Percentiles rank a stretch among this genome's conserved stretches.
Evolutionary conservation across 202 grass and related monocot species (phyloP).

Genomic region (Panicum hallii): DNA sequence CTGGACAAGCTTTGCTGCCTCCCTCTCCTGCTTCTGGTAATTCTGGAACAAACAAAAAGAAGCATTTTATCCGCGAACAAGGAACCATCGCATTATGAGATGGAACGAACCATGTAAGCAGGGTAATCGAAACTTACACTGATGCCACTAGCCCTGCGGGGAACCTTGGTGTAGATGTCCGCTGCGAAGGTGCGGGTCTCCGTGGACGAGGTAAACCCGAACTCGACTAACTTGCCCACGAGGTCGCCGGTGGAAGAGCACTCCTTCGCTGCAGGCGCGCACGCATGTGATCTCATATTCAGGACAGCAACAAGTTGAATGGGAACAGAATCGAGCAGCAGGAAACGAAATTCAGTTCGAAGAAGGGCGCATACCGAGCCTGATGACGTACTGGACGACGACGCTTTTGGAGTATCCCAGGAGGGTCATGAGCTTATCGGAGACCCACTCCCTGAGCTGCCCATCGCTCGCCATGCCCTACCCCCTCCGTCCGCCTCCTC

Average conservation of each 20-base stretch:
- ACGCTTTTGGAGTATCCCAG: slow-evolving; percentile 74
- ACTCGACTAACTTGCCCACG: slow-evolving; percentile 69
- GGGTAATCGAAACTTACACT: slow-evolving; percentile 54
- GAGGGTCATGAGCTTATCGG: slow-evolving; percentile 75
- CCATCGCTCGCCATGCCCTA: slow-evolving; percentile 53
- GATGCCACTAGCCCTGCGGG: slow-evolving; percentile 59
- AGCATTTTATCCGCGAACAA: slow-evolving; percentile 14
- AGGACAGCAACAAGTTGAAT: not conserved
- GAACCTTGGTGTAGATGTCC: slow-evolving; percentile 71
- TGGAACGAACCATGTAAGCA: not conserved
- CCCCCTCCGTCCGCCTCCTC: not conserved
- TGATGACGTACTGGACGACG: slow-evolving; percentile 80
- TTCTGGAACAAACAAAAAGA: slow-evolving; percentile 50
- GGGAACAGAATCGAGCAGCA: slow-evolving; percentile 5
- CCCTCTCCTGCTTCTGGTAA: slow-evolving; percentile 81
- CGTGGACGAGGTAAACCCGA: slow-evolving; percentile 56
- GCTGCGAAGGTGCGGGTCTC: slow-evolving; percentile 67
- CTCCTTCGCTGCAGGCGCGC: slow-evolving; percentile 61
- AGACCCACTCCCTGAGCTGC: slow-evolving; percentile 84
- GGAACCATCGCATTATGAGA: not conserved
- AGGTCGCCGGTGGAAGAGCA: slow-evolving; percentile 69
- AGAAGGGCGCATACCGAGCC: slow-evolving; percentile 52
- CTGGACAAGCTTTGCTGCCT: slow-evolving; percentile 66
- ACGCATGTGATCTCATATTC: slow-evolving; percentile 18
- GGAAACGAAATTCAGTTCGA: not conserved